Conservation (phyloP, 2,329 filamentous ascomycete genomes). For the Aspergillus luchuensis region DNA sequence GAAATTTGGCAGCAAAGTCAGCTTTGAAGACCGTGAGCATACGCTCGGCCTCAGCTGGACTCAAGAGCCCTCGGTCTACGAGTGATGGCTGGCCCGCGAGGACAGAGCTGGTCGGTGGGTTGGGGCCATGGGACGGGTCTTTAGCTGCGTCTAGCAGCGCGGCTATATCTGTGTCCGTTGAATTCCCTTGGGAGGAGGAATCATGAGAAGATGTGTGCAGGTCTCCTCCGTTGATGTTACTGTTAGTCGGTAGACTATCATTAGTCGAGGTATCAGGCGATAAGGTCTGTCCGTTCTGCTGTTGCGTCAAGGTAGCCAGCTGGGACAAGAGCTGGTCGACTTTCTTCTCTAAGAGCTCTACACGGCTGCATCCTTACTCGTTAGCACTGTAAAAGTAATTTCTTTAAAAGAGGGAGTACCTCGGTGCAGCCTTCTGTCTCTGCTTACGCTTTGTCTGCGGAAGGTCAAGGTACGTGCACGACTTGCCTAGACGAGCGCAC, state of each 20-base stretch:
- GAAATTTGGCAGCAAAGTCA: constrained; percentile 22
- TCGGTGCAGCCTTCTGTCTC: constrained; percentile 18
- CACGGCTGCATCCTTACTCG: constrained; percentile 17
- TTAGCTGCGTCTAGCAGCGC: constrained; percentile 19
- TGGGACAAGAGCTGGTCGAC: constrained; percentile 26
- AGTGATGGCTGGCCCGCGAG: constrained; percentile 25
- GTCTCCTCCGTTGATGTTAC: neutral
- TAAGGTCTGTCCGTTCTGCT: constrained; percentile 17
- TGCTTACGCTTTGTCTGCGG: constrained; percentile 29
- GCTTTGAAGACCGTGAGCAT: constrained; percentile 20
- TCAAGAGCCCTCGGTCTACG: constrained; percentile 26
- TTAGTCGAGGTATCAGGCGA: constrained; percentile 4
- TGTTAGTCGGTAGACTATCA: neutral
- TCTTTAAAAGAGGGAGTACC: neutral
- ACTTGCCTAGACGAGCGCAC: constrained; percentile 24
- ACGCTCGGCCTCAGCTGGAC: constrained; percentile 23
- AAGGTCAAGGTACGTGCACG: constrained; percentile 30
- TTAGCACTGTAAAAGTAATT: neutral
- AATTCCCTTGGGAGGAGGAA: neutral
- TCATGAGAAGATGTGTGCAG: constrained; percentile 3
- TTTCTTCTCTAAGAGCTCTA: constrained; percentile 24
- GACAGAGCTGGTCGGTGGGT: constrained; percentile 21
- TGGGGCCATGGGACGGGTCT: constrained; percentile 23
- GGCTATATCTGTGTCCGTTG: constrained; percentile 10
- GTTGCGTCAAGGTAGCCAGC: constrained; percentile 18